Evolutionary conservation across 495 filamentous ascomycete species (phyloP).

Genomic region (Penicillium canescens): DNA sequence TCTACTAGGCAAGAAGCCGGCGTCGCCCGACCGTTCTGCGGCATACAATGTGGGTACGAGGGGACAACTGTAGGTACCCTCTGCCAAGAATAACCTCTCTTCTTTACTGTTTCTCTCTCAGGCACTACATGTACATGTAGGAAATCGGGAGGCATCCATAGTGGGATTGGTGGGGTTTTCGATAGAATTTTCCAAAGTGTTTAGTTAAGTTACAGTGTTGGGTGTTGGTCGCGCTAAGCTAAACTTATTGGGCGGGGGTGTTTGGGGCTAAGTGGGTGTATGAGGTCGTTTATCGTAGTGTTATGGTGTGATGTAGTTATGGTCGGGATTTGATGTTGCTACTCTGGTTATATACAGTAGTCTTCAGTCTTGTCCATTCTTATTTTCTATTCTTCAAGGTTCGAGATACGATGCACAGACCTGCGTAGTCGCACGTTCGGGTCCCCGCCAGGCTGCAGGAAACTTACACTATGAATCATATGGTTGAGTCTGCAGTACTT

Average conservation of each 20-base stretch:
- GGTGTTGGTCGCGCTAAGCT: slow-evolving; percentile 18
- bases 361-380: too few species aligned
- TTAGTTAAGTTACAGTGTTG: neutral
- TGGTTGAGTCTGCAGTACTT: too few species aligned
- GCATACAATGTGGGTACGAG: neutral
- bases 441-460: too few species aligned
- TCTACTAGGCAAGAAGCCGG: slow-evolving; percentile 1
- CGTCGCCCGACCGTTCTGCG: slow-evolving; percentile 9
- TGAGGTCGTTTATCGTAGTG: neutral
- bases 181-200: neutral
- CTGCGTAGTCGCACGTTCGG: neutral
- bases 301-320: too few species aligned
- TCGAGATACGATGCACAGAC: slow-evolving; percentile 1
- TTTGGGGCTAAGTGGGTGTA: slow-evolving; percentile 8
- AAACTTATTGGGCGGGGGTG: slow-evolving; percentile 9
- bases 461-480: too few species aligned
- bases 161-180: neutral
- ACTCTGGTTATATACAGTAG: too few species aligned
- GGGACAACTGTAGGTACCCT: neutral
- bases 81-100: neutral
- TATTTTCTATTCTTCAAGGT: neutral
- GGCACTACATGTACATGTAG: too few species aligned
- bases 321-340: neutral
- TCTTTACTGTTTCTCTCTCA: neutral
- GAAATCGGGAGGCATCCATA: neutral